These are phyloP conservation scores for Sparassis latifolia DNA, from an alignment of 1,284 basidiomycete genomes.

Conservation along the genomic window DNA sequence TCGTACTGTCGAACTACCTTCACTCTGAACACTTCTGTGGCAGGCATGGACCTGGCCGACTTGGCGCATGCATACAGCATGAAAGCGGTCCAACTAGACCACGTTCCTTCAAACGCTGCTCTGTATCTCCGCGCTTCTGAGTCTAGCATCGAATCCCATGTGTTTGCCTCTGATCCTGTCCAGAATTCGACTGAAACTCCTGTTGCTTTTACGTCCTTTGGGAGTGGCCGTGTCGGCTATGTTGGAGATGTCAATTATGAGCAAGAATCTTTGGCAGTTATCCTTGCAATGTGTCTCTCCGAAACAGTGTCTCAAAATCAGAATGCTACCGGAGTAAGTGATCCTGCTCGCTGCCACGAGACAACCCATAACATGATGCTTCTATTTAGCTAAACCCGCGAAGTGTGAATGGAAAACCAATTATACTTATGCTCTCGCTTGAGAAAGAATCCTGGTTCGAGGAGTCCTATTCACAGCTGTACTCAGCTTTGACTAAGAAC, in stretches of 20 bases:
- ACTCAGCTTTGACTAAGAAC: conserved; percentile 7
- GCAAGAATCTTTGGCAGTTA: conserved; percentile 1
- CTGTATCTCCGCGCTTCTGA: conserved; percentile 5
- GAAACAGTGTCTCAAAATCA: neutral
- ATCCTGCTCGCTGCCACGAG: too few species aligned
- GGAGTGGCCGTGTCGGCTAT: conserved; percentile 11
- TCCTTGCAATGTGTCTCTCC: conserved; percentile 12
- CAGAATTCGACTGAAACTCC: conserved; percentile 1
- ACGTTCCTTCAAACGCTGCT: conserved; percentile 1
- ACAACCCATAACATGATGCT: too few species aligned
- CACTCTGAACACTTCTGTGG: conserved; percentile 11
- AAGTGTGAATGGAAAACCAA: neutral
- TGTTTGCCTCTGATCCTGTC: conserved; percentile 5
- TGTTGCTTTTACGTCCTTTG: conserved; percentile 6
- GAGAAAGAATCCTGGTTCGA: conserved; percentile 6
- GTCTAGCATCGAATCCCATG: conserved; percentile 7
- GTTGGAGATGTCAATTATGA: conserved; percentile 11
- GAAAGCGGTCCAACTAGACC: conserved; percentile 2
- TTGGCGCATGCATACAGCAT: conserved; percentile 4
- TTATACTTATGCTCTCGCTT: conserved; percentile 11
- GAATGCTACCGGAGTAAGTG: too few species aligned
- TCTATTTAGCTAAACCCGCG: too few species aligned
- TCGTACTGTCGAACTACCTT: neutral
- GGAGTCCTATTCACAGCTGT: conserved; percentile 8
- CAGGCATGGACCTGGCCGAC: conserved; percentile 2